phyloP scores from a whole-genome alignment of 2,329 filamentous ascomycete species.

The Fusarium sp. region DNA sequence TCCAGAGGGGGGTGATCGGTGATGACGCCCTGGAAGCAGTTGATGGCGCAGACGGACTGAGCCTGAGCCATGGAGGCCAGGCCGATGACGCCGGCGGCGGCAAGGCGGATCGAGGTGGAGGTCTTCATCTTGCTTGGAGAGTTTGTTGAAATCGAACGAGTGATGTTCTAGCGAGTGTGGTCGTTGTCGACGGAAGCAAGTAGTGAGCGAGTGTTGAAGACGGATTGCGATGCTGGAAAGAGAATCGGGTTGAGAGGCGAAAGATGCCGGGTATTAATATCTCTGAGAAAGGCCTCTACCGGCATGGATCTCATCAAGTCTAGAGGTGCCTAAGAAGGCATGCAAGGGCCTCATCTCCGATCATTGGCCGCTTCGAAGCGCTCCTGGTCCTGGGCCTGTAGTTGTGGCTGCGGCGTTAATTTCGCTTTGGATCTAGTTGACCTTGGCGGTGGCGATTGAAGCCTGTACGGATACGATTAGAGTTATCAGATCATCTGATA shows the following conservation, averaged over 20 bases:
- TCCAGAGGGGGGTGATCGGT: constrained; percentile 43
- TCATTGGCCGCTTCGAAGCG: background rate
- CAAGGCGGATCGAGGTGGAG: background rate
- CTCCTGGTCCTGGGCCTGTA: background rate
- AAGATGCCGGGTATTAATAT: background rate
- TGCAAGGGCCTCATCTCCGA: background rate
- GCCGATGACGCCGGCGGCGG: background rate
- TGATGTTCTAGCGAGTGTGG: background rate
- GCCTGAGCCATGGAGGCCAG: background rate
- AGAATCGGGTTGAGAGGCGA: background rate
- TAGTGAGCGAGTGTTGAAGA: background rate
- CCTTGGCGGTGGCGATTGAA: constrained; percentile 4
- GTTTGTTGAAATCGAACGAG: background rate
- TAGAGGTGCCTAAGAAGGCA: background rate
- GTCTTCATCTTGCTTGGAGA: background rate
- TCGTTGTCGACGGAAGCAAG: background rate
- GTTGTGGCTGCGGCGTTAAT: background rate
- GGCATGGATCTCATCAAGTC: background rate
- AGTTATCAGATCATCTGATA: constrained; percentile 34
- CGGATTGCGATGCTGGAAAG: background rate
- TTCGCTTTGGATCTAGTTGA: background rate
- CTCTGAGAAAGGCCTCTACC: background rate
- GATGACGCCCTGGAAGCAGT: constrained; percentile 43
- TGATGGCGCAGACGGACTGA: constrained; percentile 10
- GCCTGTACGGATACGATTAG: constrained; percentile 2